Base-by-base conservation (phyloP, 2,329 filamentous ascomycete genomes). In the Botryotinia globosa region DNA sequence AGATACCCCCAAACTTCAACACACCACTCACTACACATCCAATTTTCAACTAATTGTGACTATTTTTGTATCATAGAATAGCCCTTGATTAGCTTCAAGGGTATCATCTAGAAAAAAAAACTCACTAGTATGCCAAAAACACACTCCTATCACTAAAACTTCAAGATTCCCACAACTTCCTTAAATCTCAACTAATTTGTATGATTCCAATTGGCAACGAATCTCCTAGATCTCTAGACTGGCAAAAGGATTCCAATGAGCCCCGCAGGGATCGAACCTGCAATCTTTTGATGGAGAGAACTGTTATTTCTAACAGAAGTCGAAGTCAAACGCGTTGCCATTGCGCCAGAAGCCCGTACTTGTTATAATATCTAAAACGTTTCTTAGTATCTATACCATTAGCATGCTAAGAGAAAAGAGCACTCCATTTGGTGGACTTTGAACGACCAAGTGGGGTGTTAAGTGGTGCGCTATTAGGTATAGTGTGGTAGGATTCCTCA, bases 241-340 rank as follows among this genome's bases (percentile, higher is more conserved):
- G 0, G 29, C 7, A 32, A 59, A 59, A 59, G 18, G 1, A 5
- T 2, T 1, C 1, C 34, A 14, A 4, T 34, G 54, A 67, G 65
- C 65, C 12, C 37, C 48, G n/a, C 65, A 56, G 65, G 65, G 18
- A 18, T 68, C 65, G 65, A 68, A 68, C 65, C 65, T 56, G 48
- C n/a, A 68, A 56, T 68, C 65, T 68, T 68, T 68, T 68, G 65
- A 68, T 68, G 44, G 63, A 20, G 45, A 54, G 0, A 1, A 16
- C 65, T 56, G 16, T 68, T 56, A 56, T 68, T 32, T 25, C 34
- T 44, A 68, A 68, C 25, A 68, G 65, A 42, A 68, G 10, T 68
- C 65, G 65, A 68, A 68, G 65, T 68, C 65, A 68, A 68, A 68
- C 65, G 65, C 65, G 65, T 68, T 68, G 48, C 65, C 65, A 68